These are phyloP conservation scores for Xylariales sp. DNA, from an alignment of 2,329 filamentous ascomycete genomes.

Conservation along the genomic window DNA sequence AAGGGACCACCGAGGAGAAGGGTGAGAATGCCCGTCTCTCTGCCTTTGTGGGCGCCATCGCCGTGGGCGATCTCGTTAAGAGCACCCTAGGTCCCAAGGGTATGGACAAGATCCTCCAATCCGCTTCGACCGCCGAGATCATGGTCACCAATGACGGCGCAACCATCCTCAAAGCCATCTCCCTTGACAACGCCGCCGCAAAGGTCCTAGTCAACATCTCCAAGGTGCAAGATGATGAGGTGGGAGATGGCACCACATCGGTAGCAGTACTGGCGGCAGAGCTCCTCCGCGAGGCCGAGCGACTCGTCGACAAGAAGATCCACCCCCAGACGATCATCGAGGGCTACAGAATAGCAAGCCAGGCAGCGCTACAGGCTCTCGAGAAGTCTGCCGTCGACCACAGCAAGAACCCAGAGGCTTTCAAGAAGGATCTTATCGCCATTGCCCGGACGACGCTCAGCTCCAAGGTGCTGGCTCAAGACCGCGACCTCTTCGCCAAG, in stretches of 20 bases:
- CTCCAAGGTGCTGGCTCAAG: constrained; percentile 94
- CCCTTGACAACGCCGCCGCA: constrained; percentile 94
- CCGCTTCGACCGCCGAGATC: constrained; percentile 91
- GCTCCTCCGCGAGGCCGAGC: constrained; percentile 91
- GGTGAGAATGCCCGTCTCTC: constrained; percentile 97
- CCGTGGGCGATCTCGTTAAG: constrained; percentile 95
- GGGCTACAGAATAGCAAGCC: constrained; percentile 94
- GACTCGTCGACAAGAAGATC: constrained; percentile 96
- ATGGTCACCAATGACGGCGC: constrained; percentile 99
- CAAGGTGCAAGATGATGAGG: constrained; percentile 98
- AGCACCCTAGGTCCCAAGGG: constrained; percentile 95
- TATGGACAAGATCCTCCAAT: constrained; percentile 98
- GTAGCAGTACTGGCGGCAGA: constrained; percentile 94
- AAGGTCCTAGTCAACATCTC: constrained; percentile 99
- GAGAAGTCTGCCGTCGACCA: constrained; percentile 84
- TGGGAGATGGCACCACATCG: constrained; percentile 97
- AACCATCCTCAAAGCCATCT: constrained; percentile 97
- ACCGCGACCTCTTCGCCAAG: constrained; percentile 84
- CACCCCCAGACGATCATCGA: constrained; percentile 99
- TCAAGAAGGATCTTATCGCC: constrained; percentile 81
- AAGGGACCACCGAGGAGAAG: constrained; percentile 96
- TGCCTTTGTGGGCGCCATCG: constrained; percentile 97
- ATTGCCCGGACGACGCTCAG: constrained; percentile 95
- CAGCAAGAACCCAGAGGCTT: constrained; percentile 75
- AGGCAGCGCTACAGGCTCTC: constrained; percentile 78